Percentiles rank a stretch among this genome's conserved stretches.
These are phyloP conservation scores for Raddia guianensis DNA, from an alignment of 176 grass and related monocot species.

Conservation along the genomic window DNA sequence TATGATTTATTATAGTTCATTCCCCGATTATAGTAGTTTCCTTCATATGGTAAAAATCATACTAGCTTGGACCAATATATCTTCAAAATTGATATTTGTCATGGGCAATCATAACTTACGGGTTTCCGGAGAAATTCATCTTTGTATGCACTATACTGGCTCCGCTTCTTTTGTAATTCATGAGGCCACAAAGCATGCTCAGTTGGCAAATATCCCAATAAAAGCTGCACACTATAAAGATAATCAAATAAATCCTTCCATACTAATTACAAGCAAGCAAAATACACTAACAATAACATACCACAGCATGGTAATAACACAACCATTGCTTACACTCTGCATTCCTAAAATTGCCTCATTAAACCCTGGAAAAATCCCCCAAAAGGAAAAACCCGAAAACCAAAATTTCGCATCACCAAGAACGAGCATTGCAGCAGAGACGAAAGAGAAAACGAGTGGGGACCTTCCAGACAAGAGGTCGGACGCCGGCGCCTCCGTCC, in stretches of 20 bases:
- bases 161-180: slow-evolving; percentile 85
- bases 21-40: background rate
- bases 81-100: slow-evolving; percentile 15
- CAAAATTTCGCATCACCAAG: background rate
- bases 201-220: slow-evolving; percentile 92
- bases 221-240: slow-evolving; percentile 97
- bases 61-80: background rate
- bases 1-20: background rate
- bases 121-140: slow-evolving; percentile 89
- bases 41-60: background rate
- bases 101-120: slow-evolving; percentile 56
- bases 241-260: slow-evolving; percentile 52
- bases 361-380: background rate
- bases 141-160: slow-evolving; percentile 78
- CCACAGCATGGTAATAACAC: background rate
- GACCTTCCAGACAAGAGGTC: slow-evolving; percentile 89
- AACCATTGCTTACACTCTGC: background rate
- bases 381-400: background rate
- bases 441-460: slow-evolving; percentile 44
- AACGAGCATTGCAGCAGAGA: background rate
- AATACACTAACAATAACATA: background rate
- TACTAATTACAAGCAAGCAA: background rate
- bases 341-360: background rate
- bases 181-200: slow-evolving; percentile 75
- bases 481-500: slow-evolving; percentile 42